A percentile compares a stretch with the other conserved stretches of the same genome.
Evolutionary conservation across 805 yeast species (phyloP).

Genomic region (Wickerhamiella australiensis): DNA sequence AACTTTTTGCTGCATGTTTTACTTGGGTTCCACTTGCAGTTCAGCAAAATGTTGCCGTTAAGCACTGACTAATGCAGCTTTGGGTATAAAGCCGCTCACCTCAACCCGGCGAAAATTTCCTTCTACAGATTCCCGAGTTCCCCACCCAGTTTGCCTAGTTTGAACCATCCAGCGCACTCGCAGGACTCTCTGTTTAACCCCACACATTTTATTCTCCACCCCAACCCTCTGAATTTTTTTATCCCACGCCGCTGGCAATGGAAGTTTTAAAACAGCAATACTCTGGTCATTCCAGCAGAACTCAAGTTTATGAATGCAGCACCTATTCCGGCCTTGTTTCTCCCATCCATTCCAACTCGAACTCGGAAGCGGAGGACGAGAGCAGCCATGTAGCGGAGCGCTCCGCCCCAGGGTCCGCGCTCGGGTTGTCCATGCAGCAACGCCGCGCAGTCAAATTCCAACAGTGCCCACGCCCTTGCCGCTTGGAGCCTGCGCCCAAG

Average conservation of each 20-base stretch:
- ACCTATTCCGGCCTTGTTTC: conserved; percentile 6
- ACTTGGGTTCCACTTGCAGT: background rate
- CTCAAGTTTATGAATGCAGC: background rate
- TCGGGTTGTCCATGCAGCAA: background rate
- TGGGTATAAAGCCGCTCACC: background rate
- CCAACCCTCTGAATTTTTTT: background rate
- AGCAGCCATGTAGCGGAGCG: background rate
- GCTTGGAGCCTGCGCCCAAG: conserved; percentile 6
- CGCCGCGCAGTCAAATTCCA: conserved; percentile 8
- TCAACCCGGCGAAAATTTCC: background rate
- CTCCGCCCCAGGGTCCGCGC: background rate
- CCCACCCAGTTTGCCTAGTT: background rate
- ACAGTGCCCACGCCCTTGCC: conserved; percentile 10
- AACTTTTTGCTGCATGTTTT: background rate
- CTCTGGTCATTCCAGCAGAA: background rate
- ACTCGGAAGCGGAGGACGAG: conserved; percentile 10
- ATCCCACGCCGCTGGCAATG: background rate
- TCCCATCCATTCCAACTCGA: conserved; percentile 3
- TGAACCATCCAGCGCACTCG: background rate
- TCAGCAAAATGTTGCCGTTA: background rate
- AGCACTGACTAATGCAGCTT: background rate
- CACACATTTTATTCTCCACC: background rate
- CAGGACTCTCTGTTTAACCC: background rate
- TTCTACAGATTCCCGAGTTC: background rate
- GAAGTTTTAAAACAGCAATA: background rate